These are phyloP conservation scores for Amaranthus tricolor DNA, from an alignment of 179 eudicot species.

Conservation along the genomic window DNA sequence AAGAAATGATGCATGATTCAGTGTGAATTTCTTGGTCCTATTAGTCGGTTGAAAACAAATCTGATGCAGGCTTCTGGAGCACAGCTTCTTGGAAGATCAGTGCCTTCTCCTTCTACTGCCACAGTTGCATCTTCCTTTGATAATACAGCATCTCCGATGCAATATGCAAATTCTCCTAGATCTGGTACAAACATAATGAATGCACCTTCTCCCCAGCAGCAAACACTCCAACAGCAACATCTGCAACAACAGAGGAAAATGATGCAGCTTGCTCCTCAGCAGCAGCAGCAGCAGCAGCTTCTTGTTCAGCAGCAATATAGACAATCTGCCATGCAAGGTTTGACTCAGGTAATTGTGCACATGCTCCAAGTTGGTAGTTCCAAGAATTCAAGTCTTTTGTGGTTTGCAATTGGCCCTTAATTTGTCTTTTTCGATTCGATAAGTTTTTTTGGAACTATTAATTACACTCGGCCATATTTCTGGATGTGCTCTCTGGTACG, in stretches of 20 bases:
- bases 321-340: slow-evolving; percentile 62
- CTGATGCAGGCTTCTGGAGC: slow-evolving; percentile 67
- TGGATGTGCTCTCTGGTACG: neutral
- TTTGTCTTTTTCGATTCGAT: neutral
- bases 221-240: slow-evolving; percentile 46
- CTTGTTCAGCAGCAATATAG: slow-evolving; percentile 71
- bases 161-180: slow-evolving; percentile 90
- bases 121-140: slow-evolving; percentile 61
- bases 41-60: slow-evolving; percentile 6
- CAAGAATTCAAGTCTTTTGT: neutral
- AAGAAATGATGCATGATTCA: neutral
- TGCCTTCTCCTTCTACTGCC: slow-evolving; percentile 76
- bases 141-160: slow-evolving; percentile 80
- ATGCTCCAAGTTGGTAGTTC: neutral
- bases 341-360: slow-evolving; percentile 59
- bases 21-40: neutral
- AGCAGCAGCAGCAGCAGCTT: slow-evolving; percentile 63
- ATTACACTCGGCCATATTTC: neutral
- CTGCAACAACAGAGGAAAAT: slow-evolving; percentile 67
- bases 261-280: slow-evolving; percentile 64
- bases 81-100: slow-evolving; percentile 75
- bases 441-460: neutral
- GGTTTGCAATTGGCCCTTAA: neutral
- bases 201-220: slow-evolving; percentile 97
- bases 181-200: slow-evolving; percentile 81